Evolutionary conservation across 495 filamentous ascomycete genomes (phyloP).

Genomic region (Echria macrotheca): DNA sequence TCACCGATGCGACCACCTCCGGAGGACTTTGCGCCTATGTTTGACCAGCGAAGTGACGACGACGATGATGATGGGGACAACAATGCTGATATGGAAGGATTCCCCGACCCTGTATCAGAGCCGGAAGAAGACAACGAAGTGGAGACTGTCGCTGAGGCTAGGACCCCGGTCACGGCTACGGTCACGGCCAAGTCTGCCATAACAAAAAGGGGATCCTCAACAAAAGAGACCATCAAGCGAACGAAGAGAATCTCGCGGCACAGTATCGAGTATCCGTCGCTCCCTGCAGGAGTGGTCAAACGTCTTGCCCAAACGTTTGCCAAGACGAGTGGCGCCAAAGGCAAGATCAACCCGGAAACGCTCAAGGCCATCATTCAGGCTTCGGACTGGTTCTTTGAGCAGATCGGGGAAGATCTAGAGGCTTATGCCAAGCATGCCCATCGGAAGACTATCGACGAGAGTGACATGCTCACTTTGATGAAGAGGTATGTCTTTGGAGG

Average conservation of each 20-base stretch:
- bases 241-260: constrained; percentile 61
- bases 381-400: constrained; percentile 85
- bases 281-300: constrained; percentile 66
- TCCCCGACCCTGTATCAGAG: no score
- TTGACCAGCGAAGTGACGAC: constrained; percentile 19
- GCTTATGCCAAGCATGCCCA: constrained; percentile 77
- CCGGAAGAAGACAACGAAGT: constrained; percentile 15
- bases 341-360: constrained; percentile 65
- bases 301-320: constrained; percentile 68
- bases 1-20: constrained; percentile 14
- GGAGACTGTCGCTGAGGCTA: constrained; percentile 14
- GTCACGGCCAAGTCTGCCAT: constrained; percentile 11
- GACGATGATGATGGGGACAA: constrained; percentile 25
- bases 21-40: constrained; percentile 12
- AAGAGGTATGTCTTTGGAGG: constrained; percentile 57
- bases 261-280: constrained; percentile 68
- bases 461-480: constrained; percentile 75
- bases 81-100: constrained; percentile 12
- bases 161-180: constrained; percentile 6
- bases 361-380: constrained; percentile 70
- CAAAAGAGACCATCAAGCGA: constrained; percentile 39
- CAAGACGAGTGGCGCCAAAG: constrained; percentile 54
- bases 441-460: constrained; percentile 79
- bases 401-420: constrained; percentile 70
- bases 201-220: no score